Evolutionary conservation across 2,329 filamentous ascomycete species (phyloP).

Genomic region (Xylariaceae sp.): DNA sequence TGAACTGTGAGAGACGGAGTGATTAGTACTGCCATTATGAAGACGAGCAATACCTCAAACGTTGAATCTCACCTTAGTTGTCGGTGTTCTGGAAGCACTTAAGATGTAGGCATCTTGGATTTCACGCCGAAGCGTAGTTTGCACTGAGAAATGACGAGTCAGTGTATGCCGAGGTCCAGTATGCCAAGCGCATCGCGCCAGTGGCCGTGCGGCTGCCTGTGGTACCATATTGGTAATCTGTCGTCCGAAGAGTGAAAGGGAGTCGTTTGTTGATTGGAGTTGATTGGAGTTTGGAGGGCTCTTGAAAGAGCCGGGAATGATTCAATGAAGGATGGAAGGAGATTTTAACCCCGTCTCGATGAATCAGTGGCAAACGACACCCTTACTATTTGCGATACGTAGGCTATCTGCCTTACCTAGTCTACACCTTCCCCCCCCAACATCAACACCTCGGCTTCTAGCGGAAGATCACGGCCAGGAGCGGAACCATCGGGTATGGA

Average conservation of each 20-base stretch:
- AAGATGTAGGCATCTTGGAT: slow-evolving; percentile 91
- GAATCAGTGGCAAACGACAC: neutral
- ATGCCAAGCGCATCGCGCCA: slow-evolving; percentile 21
- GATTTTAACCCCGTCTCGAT: no score
- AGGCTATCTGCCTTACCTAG: slow-evolving; percentile 4
- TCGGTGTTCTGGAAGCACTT: slow-evolving; percentile 83
- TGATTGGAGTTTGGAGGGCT: neutral
- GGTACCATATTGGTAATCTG: slow-evolving; percentile 23
- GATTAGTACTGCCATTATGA: slow-evolving; percentile 1
- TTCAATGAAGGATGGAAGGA: neutral
- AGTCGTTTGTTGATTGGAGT: neutral
- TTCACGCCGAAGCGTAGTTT: slow-evolving; percentile 50
- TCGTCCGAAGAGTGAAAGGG: neutral
- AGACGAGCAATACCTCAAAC: neutral
- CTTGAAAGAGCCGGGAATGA: neutral
- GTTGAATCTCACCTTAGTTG: slow-evolving; percentile 61
- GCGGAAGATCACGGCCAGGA: slow-evolving; percentile 10
- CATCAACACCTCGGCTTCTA: slow-evolving; percentile 22
- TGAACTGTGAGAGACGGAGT: slow-evolving; percentile 60
- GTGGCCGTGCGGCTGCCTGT: slow-evolving; percentile 20
- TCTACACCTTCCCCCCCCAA: slow-evolving; percentile 5
- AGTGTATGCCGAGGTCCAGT: slow-evolving; percentile 22
- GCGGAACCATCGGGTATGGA: neutral
- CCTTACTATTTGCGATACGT: neutral
- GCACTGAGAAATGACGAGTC: slow-evolving; percentile 44